Conservation (phyloP, 495 filamentous ascomycete genomes). For the Lasiosphaeriaceae sp. region DNA sequence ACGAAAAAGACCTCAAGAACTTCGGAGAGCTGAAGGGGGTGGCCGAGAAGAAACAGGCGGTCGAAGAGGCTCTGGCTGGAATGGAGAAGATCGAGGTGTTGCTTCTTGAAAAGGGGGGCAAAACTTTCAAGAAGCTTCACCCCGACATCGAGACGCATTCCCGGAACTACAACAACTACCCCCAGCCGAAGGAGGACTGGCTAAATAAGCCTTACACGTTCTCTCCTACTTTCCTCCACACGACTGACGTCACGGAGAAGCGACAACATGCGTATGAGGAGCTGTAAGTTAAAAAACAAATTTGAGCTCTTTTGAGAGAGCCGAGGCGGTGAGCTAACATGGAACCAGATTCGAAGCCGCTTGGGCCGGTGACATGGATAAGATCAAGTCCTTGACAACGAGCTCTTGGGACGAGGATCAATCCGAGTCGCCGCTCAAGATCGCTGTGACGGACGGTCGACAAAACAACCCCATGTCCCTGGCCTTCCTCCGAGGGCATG, state of each 20-base stretch:
- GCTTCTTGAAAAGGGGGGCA: slow-evolving; percentile 57
- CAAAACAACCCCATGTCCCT: slow-evolving; percentile 55
- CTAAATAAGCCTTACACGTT: slow-evolving; percentile 40
- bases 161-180: background rate
- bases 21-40: slow-evolving; percentile 29
- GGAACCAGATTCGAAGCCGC: slow-evolving; percentile 57
- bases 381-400: slow-evolving; percentile 48
- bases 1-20: slow-evolving; percentile 29
- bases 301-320: too few relatives aligned
- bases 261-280: slow-evolving; percentile 53
- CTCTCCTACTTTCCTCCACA: slow-evolving; percentile 40
- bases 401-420: slow-evolving; percentile 43
- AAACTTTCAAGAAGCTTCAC: slow-evolving; percentile 60
- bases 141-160: slow-evolving; percentile 39
- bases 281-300: slow-evolving; percentile 27
- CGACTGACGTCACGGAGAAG: slow-evolving; percentile 49
- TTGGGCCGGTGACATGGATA: slow-evolving; percentile 61
- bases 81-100: slow-evolving; percentile 50
- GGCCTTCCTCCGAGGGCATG: slow-evolving; percentile 59
- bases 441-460: slow-evolving; percentile 51
- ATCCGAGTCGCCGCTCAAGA: slow-evolving; percentile 52
- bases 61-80: slow-evolving; percentile 43
- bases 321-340: background rate
- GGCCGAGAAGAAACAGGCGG: slow-evolving; percentile 48
- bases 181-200: background rate